phyloP scores from a whole-genome alignment of 2,329 filamentous ascomycete genomes.

The Bipolaris cookei region DNA sequence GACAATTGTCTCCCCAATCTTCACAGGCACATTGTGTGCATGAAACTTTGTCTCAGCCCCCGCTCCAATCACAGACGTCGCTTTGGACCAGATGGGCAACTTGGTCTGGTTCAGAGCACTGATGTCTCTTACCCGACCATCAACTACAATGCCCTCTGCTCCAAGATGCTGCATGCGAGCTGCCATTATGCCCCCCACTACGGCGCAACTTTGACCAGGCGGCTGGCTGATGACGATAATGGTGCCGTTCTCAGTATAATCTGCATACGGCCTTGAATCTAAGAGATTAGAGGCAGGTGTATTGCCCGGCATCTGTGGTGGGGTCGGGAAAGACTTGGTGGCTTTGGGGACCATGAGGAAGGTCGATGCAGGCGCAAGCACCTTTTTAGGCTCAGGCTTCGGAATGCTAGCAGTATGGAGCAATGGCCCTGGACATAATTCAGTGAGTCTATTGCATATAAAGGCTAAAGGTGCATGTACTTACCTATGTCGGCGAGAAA shows the following conservation, averaged over 20 bases:
- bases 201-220: constrained; percentile 68
- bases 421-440: constrained; percentile 33
- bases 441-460: neutral
- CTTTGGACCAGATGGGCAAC: constrained; percentile 66
- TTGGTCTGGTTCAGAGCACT: constrained; percentile 62
- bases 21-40: constrained; percentile 54
- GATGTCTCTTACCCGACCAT: constrained; percentile 72
- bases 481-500: constrained; percentile 68
- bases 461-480: constrained; percentile 50
- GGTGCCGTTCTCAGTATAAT: constrained; percentile 65
- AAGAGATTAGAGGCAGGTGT: constrained; percentile 35
- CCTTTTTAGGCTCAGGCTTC: constrained; percentile 31
- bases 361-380: constrained; percentile 64
- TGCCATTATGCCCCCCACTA: constrained; percentile 80
- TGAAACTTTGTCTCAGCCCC: constrained; percentile 64
- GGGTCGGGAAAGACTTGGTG: constrained; percentile 50
- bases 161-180: constrained; percentile 69
- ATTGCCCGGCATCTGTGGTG: constrained; percentile 45
- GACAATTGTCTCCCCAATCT: constrained; percentile 48
- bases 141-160: constrained; percentile 68
- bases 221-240: constrained; percentile 73
- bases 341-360: constrained; percentile 67
- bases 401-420: constrained; percentile 26
- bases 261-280: constrained; percentile 67
- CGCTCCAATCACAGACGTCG: constrained; percentile 64